A percentile compares a stretch with the other conserved stretches of the same genome.
phyloP scores from a whole-genome alignment of 768 basidiomycete genomes.

The Sporobolomyces phaffii region DNA sequence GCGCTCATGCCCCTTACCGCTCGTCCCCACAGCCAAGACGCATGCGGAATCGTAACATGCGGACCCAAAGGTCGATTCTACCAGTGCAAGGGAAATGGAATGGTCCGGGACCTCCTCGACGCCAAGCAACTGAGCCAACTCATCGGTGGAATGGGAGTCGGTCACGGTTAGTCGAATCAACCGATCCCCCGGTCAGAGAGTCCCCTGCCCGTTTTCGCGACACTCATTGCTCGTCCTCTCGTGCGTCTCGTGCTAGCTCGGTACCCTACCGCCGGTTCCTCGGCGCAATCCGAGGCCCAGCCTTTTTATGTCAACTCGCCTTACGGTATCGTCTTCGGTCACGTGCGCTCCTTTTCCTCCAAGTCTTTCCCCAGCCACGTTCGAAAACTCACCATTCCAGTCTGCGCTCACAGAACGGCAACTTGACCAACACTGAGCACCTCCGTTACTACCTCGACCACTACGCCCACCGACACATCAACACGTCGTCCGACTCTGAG shows the following conservation, averaged over 20 bases:
- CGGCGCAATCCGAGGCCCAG: slow-evolving; percentile 93
- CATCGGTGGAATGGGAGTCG: slow-evolving; percentile 92
- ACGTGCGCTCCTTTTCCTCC: slow-evolving; percentile 55
- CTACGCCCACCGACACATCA: slow-evolving; percentile 94
- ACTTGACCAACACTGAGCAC: slow-evolving; percentile 82
- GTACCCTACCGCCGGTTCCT: slow-evolving; percentile 96
- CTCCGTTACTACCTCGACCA: slow-evolving; percentile 93
- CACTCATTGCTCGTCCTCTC: too few species aligned
- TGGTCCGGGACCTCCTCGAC: slow-evolving; percentile 92
- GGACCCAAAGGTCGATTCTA: slow-evolving; percentile 90
- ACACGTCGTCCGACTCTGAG: slow-evolving; percentile 97
- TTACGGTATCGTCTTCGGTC: slow-evolving; percentile 95
- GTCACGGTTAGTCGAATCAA: slow-evolving; percentile 74
- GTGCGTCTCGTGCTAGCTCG: slow-evolving; percentile 60
- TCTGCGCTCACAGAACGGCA: slow-evolving; percentile 71
- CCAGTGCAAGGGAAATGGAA: slow-evolving; percentile 98
- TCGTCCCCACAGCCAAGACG: slow-evolving; percentile 63
- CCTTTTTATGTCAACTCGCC: slow-evolving; percentile 99
- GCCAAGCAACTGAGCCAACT: slow-evolving; percentile 65
- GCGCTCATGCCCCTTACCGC: neutral
- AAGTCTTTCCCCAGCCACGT: too few species aligned
- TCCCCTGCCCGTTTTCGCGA: too few species aligned
- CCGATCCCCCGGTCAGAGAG: too few species aligned
- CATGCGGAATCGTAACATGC: slow-evolving; percentile 93
- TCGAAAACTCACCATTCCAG: neutral